Conservation (phyloP, 169 alveolate species). For the Plasmodium falciparum region DNA sequence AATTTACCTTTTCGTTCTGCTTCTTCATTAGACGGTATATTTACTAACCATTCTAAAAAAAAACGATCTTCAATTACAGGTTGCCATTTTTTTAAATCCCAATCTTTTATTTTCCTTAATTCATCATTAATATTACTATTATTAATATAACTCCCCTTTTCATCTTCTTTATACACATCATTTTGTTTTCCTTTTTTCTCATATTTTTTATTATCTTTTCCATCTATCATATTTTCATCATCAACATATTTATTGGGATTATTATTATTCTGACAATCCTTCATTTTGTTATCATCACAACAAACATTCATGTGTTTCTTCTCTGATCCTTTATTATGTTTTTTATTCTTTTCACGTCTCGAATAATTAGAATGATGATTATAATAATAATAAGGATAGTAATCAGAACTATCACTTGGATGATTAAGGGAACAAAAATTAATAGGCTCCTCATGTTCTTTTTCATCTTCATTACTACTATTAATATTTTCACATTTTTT, state of each 20-base stretch:
- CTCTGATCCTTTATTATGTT: too few relatives aligned
- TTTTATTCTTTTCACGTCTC: too few relatives aligned
- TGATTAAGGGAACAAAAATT: neutral
- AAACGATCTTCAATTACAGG: constrained; percentile 87
- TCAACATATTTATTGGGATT: neutral
- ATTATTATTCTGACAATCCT: neutral
- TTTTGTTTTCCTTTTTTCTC: neutral
- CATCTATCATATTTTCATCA: too few relatives aligned
- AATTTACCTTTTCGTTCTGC: constrained; percentile 77
- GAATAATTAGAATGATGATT: too few relatives aligned
- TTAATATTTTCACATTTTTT: neutral
- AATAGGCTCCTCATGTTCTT: neutral
- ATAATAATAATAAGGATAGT: too few relatives aligned
- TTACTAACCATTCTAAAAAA: constrained; percentile 87
- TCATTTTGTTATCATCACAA: neutral
- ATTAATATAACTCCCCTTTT: neutral
- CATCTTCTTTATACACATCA: neutral
- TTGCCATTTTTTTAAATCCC: constrained; percentile 87
- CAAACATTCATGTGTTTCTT: too few relatives aligned
- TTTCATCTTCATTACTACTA: neutral
- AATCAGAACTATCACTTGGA: neutral
- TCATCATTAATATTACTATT: neutral
- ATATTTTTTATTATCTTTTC: neutral
- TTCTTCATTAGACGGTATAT: constrained; percentile 84
- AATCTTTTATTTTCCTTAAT: constrained; percentile 54